Evolutionary conservation across 768 basidiomycete genomes (phyloP).

Genomic region (Floccularia luteovirens): DNA sequence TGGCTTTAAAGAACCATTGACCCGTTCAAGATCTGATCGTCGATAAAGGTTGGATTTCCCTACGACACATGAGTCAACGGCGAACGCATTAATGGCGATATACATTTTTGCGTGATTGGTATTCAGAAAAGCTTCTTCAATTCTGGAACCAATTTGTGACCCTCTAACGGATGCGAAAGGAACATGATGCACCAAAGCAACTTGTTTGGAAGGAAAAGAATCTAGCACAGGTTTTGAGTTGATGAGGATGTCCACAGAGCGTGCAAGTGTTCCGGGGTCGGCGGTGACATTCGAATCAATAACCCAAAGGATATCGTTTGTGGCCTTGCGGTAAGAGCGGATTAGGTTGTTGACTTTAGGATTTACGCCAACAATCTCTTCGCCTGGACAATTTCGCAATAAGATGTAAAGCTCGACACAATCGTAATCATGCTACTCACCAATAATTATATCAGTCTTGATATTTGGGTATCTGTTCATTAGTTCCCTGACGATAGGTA

Average conservation of each 20-base stretch:
- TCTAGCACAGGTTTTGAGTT: constrained; percentile 28
- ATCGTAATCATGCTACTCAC: constrained; percentile 33
- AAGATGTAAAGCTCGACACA: neutral
- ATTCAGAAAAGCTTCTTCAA: constrained; percentile 94
- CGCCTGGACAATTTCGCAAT: constrained; percentile 38
- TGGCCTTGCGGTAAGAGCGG: constrained; percentile 71
- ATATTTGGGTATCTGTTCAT: constrained; percentile 73
- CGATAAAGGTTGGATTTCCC: constrained; percentile 96
- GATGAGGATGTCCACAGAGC: constrained; percentile 74
- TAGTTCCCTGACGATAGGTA: constrained; percentile 74
- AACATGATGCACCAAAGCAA: constrained; percentile 92
- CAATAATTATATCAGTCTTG: constrained; percentile 65
- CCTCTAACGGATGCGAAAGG: constrained; percentile 80
- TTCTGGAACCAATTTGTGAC: constrained; percentile 63
- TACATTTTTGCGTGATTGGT: constrained; percentile 99
- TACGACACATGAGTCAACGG: constrained; percentile 90
- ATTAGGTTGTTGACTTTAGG: constrained; percentile 98
- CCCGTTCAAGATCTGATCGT: constrained; percentile 75
- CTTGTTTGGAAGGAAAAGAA: constrained; percentile 25
- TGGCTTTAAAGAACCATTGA: constrained; percentile 61
- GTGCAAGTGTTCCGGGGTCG: constrained; percentile 69
- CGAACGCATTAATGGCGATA: constrained; percentile 84
- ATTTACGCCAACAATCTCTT: constrained; percentile 82
- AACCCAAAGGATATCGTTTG: constrained; percentile 91
- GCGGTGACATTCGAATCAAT: constrained; percentile 92